These are phyloP conservation scores for Paraleonurus japonicus DNA, from an alignment of 257 asterid genomes.

Conservation along the genomic window DNA sequence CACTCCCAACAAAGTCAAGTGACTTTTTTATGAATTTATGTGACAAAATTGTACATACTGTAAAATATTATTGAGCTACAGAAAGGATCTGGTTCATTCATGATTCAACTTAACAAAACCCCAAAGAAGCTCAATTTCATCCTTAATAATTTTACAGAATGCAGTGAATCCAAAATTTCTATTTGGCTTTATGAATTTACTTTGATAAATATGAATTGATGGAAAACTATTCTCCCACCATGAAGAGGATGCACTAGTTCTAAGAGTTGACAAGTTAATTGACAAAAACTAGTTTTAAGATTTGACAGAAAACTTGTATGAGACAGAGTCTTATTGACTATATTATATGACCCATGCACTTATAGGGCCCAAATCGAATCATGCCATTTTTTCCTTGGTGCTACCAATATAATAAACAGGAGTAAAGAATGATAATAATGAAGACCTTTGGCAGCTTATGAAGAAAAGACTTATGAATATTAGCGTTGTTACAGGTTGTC, in stretches of 20 bases:
- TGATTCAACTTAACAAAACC: slow-evolving; percentile 8
- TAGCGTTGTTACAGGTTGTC: slow-evolving; percentile 2
- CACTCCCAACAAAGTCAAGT: neutral
- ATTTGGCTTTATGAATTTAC: neutral
- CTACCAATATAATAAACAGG: neutral
- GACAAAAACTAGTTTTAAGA: neutral
- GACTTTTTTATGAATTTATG: neutral
- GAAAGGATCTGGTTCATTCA: neutral
- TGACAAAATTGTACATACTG: neutral
- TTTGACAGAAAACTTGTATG: neutral
- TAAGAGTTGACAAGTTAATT: neutral
- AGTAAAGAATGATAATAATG: neutral
- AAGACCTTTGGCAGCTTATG: neutral
- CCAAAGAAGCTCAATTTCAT: neutral
- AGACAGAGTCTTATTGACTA: neutral
- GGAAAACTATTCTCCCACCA: neutral
- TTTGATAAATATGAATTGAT: neutral
- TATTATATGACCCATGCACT: neutral
- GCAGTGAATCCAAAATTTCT: neutral
- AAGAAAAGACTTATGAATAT: neutral
- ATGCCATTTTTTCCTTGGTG: neutral
- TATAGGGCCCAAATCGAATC: neutral
- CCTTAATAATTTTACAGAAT: neutral
- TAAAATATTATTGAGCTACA: neutral
- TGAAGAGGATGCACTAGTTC: neutral